phyloP scores from a whole-genome alignment of 1,284 basidiomycete genomes.

The Apiotrichum domesticum region DNA sequence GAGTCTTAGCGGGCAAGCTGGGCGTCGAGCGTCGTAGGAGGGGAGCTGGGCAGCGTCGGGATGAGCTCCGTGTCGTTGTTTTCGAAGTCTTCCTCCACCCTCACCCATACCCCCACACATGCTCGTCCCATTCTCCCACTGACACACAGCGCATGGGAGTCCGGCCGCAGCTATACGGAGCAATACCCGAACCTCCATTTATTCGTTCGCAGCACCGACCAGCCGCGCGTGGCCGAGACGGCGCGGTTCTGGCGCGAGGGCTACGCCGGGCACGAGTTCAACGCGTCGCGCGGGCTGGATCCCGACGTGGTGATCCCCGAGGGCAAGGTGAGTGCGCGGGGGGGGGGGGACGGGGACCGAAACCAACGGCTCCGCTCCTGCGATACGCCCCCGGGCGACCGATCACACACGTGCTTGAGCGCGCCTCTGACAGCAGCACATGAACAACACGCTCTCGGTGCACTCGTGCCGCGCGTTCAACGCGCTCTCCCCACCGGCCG shows the following conservation, averaged over 20 bases:
- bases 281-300: conserved; percentile 3
- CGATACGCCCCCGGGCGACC: too few species aligned
- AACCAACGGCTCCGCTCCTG: too few species aligned
- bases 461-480: conserved; percentile 61
- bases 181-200: conserved; percentile 50
- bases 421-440: conserved; percentile 27
- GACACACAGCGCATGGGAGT: conserved; percentile 43
- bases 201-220: conserved; percentile 62
- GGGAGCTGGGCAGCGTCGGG: too few species aligned
- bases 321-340: conserved; percentile 15
- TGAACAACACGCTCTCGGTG: conserved; percentile 69
- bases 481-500: neutral
- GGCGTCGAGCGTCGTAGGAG: neutral
- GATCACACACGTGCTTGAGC: too few species aligned
- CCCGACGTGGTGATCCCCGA: conserved; percentile 35
- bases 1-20: too few species aligned
- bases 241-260: conserved; percentile 61
- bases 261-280: conserved; percentile 22
- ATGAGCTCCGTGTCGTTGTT: too few species aligned
- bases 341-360: too few species aligned
- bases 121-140: neutral
- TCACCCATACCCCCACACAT: too few species aligned
- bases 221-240: conserved; percentile 59
- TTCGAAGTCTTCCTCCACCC: too few species aligned
- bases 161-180: conserved; percentile 21